Evolutionary conservation across 2,329 filamentous ascomycete species (phyloP), one percentile per base, ranked within the genome.

Genomic region (Dothiorella sarmentorum): DNA sequence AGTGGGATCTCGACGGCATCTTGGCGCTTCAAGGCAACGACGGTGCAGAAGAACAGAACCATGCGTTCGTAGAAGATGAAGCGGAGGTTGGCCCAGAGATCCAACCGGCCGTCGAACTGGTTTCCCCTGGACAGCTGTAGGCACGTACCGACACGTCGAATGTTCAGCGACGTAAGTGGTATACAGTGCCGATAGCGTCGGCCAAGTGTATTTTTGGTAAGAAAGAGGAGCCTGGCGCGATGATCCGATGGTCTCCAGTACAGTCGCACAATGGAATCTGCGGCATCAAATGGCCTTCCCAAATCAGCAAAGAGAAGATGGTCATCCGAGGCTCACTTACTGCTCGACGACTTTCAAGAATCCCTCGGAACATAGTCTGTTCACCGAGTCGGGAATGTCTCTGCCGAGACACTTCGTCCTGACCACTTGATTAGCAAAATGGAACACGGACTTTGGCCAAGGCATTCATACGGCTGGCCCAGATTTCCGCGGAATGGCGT

Each of bases 1-100:
- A 68, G 68, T 27, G 73, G 70, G 4, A 70, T 75, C 27, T 66
- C 69, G 20, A 69, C 71, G 17, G 70, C 68, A 64, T 85, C 82
- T 64, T 85, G 82, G 7, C 77, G 76, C 61, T 84, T 83, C 69
- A 85, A 77, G 0, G 82, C 82, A 9, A 84, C 68, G 58, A 84
- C 79, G 0, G 79, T 80, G 61, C 76, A 80, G 66, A 81, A 83
- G 68, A 85, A 84, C 1, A 83, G 66, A 3, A 82, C 79, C 77
- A 85, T 79, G 47, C 75, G 79, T 82, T 85, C 83, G 58, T 83
- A 80, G 4, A 78, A 71, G 5, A 73, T 71, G 67, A 85, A 85
- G 29, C 80, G 78, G 11, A 85, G 69, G 53, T 75, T 76, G 2
- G 80, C 76, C 82, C 82, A 85, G 6, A 81, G 64, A 18, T 77